A percentile compares a stretch with the other conserved stretches of the same genome.
Evolutionary conservation across 805 yeast species (phyloP).

Genomic region (Grigorovia transvaalensis): DNA sequence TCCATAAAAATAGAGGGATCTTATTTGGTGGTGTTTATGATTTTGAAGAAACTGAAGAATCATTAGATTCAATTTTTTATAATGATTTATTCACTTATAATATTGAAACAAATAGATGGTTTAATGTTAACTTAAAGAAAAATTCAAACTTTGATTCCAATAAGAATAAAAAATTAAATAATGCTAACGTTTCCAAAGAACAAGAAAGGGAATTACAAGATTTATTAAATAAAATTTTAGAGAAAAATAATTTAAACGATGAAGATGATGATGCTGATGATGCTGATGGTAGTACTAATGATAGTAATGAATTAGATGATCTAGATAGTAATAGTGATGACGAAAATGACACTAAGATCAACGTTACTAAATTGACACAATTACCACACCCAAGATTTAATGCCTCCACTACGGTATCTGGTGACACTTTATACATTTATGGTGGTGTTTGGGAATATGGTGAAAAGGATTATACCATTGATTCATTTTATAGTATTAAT

Average conservation of each 20-base stretch:
- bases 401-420: slow-evolving; percentile 73
- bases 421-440: slow-evolving; percentile 70
- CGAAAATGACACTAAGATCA: slow-evolving; percentile 22
- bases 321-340: slow-evolving; percentile 29
- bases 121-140: slow-evolving; percentile 34
- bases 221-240: slow-evolving; percentile 60
- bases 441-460: slow-evolving; percentile 90
- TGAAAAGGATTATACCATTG: slow-evolving; percentile 75
- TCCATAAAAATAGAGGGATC: slow-evolving; percentile 77
- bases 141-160: slow-evolving; percentile 7
- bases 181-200: slow-evolving; percentile 35
- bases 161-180: slow-evolving; percentile 39
- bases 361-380: slow-evolving; percentile 32
- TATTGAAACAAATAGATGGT: slow-evolving; percentile 83
- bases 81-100: slow-evolving; percentile 76
- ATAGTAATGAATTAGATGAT: slow-evolving; percentile 22
- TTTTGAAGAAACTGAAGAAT: slow-evolving; percentile 90
- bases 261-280: slow-evolving; percentile 36
- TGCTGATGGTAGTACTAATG: slow-evolving; percentile 28
- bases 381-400: slow-evolving; percentile 88
- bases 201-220: slow-evolving; percentile 78
- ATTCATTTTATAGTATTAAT: slow-evolving; percentile 79
- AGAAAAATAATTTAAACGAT: slow-evolving; percentile 61
- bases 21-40: slow-evolving; percentile 94
- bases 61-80: slow-evolving; percentile 72